These are phyloP conservation scores for Paramarasmius palmivorus DNA, from an alignment of 1,284 basidiomycete genomes.

Conservation along the genomic window DNA sequence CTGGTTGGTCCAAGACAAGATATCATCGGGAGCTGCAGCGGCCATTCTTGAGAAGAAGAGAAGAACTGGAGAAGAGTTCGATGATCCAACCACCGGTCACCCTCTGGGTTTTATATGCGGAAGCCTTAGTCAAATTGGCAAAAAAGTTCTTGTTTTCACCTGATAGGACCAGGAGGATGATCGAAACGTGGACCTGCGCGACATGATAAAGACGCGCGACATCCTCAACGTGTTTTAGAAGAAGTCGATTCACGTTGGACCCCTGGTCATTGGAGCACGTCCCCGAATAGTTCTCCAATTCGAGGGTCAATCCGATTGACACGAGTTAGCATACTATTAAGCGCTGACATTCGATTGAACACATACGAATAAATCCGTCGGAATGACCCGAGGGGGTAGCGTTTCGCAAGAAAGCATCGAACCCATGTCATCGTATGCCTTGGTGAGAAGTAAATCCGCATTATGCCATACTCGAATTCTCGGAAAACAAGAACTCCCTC, in stretches of 20 bases:
- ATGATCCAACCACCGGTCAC: conserved; percentile 25
- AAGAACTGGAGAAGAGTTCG: conserved; percentile 27
- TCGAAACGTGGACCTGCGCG: conserved; percentile 73
- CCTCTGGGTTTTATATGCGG: conserved; percentile 43
- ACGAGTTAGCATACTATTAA: conserved; percentile 54
- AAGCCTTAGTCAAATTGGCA: conserved; percentile 35
- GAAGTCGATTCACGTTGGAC: conserved; percentile 60
- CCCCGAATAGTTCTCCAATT: conserved; percentile 48
- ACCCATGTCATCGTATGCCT: conserved; percentile 12
- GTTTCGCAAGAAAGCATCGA: conserved; percentile 18
- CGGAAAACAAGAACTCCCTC: conserved; percentile 9
- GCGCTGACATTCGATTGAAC: conserved; percentile 42
- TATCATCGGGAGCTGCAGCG: conserved; percentile 57
- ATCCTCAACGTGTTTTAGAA: conserved; percentile 65
- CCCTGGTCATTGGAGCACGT: conserved; percentile 67
- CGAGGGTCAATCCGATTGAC: conserved; percentile 65
- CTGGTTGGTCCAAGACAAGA: conserved; percentile 82
- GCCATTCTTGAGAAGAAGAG: conserved; percentile 40
- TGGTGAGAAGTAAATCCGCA: conserved; percentile 32
- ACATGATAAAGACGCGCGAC: conserved; percentile 65
- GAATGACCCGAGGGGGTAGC: conserved; percentile 23
- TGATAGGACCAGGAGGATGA: conserved; percentile 61
- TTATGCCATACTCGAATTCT: conserved; percentile 25
- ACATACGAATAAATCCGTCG: conserved; percentile 30
- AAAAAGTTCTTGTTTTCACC: conserved; percentile 37